A percentile compares a stretch with the other conserved stretches of the same genome.
Conservation (phyloP, 345 rosid species). For the Populus davidiana region DNA sequence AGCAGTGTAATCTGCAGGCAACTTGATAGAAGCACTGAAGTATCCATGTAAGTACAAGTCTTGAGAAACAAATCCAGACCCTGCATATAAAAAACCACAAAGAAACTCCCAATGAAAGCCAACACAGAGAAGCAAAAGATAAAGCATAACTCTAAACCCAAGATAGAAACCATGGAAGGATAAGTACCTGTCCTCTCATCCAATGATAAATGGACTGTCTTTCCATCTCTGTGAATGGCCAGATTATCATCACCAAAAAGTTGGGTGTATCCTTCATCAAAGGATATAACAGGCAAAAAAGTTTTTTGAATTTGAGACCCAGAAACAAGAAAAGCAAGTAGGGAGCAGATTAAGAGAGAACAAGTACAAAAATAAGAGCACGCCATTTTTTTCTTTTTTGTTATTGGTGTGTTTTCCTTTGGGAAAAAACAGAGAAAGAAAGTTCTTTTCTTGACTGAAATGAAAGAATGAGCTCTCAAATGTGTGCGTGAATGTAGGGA, state of each 20-base stretch:
- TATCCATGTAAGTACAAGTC: conserved; percentile 90
- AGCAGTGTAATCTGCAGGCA: conserved; percentile 96
- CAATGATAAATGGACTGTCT: conserved; percentile 71
- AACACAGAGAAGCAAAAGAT: neutral
- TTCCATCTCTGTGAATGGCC: conserved; percentile 69
- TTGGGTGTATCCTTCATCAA: conserved; percentile 88
- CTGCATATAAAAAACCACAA: conserved; percentile 37
- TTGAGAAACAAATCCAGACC: conserved; percentile 95
- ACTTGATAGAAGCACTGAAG: conserved; percentile 87
- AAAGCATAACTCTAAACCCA: neutral
- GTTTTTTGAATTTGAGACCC: conserved; percentile 45
- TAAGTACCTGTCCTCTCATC: conserved; percentile 81
- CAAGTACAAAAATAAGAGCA: conserved; percentile 14
- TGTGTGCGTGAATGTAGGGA: neutral
- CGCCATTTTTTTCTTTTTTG: conserved; percentile 31
- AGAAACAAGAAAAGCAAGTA: conserved; percentile 45
- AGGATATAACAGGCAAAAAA: conserved; percentile 56
- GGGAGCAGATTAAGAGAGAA: conserved; percentile 35
- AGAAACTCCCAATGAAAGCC: neutral
- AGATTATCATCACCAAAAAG: conserved; percentile 87
- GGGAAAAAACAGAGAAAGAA: neutral
- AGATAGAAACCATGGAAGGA: neutral
- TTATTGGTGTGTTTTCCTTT: neutral
- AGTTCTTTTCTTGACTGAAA: neutral
- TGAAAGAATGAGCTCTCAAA: neutral